Base-by-base conservation (phyloP, 1,284 basidiomycete species). In the Ganoderma leucocontextum region DNA sequence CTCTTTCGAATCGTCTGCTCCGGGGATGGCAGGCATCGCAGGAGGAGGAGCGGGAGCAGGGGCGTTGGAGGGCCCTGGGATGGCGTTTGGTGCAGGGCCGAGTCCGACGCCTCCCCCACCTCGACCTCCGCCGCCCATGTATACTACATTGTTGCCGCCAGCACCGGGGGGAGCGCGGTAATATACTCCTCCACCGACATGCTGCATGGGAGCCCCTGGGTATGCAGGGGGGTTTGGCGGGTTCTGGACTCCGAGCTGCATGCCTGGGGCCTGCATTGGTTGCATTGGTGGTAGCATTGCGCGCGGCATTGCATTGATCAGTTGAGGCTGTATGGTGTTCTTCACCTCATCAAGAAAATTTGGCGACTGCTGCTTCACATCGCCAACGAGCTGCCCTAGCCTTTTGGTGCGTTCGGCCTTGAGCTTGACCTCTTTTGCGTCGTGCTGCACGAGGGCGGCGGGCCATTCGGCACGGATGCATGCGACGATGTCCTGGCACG, bases 381-480 rank as follows among this genome's bases (percentile, higher is more conserved):
- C 38, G n/a, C 38, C 38, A 22, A 13, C 5, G 3, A 9, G 36
- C 12, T 58, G 33, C 36, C 38, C 58, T n/a, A 60, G 6, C 2
- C 3, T 9, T 33, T 29, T 35, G 25, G 17, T 42, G 25, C 47
- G 61, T 33, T 9, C 61, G 4, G 35, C 61, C 3, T 25, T 49
- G 36, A 62, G 47, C 35, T 53, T 52, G 33, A 15, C 68, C 35
- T 67, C 67, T 60, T 77, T 76, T 12, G 72, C 70, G 64, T 80
- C 77, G 74, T 78, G 78, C 42, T 74, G 70, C 0, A 64, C 67
- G 29, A 79, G 77, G 4, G 73, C 74, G n/a, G 70, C 67, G 0
- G 78, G 78, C 79, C 79, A 80, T 62, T 79, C 78, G 13, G 70
- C 69, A 33, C 77, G 74, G 35, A 80, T 72, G 61, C 74, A 73